Evolutionary conservation across 2,329 filamentous ascomycete genomes (phyloP).

Genomic region (Coleophoma eucalyptorum): DNA sequence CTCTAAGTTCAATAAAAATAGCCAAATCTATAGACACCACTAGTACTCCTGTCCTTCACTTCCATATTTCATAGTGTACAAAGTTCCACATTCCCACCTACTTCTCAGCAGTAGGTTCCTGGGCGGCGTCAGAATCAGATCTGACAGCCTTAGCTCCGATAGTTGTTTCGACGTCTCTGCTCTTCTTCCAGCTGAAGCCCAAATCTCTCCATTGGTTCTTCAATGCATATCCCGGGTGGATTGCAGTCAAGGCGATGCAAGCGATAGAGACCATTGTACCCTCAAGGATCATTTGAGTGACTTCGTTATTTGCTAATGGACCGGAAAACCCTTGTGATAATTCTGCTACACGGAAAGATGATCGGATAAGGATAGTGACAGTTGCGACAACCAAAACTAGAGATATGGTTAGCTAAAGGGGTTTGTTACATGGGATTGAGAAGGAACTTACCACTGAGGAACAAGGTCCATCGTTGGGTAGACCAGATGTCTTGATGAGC

Average conservation of each 20-base stretch:
- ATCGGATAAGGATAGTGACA: constrained; percentile 49
- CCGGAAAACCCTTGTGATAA: constrained; percentile 49
- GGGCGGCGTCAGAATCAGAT: no score
- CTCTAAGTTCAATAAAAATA: no score
- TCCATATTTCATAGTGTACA: no score
- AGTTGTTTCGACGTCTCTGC: no score
- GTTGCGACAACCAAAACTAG: constrained; percentile 42
- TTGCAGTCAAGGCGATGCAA: constrained; percentile 19
- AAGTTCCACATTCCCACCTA: no score
- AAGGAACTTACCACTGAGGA: neutral
- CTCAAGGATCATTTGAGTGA: constrained; percentile 40
- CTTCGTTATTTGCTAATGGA: constrained; percentile 40
- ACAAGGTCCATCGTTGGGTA: neutral
- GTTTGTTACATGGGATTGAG: neutral
- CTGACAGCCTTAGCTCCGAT: no score
- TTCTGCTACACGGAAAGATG: constrained; percentile 53
- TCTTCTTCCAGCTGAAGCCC: neutral
- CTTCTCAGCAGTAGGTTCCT: no score
- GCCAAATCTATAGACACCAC: no score
- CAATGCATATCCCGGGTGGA: constrained; percentile 22
- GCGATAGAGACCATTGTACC: constrained; percentile 30
- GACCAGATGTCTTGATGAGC: constrained; percentile 9
- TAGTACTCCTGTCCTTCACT: no score
- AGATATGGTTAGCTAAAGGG: neutral
- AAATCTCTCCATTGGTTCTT: neutral